Percentiles rank a stretch among this genome's conserved stretches.
These are phyloP conservation scores for Colletotrichum scovillei DNA, from an alignment of 2,329 filamentous ascomycete species.

Conservation along the genomic window DNA sequence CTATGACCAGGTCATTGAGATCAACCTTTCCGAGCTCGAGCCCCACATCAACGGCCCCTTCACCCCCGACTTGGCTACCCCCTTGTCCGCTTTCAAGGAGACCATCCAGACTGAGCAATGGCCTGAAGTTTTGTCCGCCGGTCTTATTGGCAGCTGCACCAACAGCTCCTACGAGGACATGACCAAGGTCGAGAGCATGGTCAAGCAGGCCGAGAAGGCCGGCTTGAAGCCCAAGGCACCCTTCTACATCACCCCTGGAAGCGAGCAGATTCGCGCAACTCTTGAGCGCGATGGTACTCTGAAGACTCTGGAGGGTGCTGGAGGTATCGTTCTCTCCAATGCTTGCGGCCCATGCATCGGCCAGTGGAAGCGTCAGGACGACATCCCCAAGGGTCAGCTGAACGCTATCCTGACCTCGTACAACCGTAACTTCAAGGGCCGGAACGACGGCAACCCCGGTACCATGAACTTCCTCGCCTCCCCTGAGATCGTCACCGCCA, in stretches of 20 bases:
- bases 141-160: slow-evolving; percentile 96
- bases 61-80: slow-evolving; percentile 94
- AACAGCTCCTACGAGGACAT: slow-evolving; percentile 99
- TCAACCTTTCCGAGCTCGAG: slow-evolving; percentile 90
- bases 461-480: slow-evolving; percentile 99
- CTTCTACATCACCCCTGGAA: slow-evolving; percentile 97
- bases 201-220: slow-evolving; percentile 90
- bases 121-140: slow-evolving; percentile 91
- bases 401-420: slow-evolving; percentile 98
- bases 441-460: slow-evolving; percentile 94
- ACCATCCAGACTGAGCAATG: slow-evolving; percentile 86
- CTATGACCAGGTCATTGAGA: slow-evolving; percentile 92
- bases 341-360: slow-evolving; percentile 95
- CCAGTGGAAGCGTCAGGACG: slow-evolving; percentile 94
- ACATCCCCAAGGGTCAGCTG: slow-evolving; percentile 81
- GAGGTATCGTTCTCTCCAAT: slow-evolving; percentile 91
- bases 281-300: slow-evolving; percentile 90
- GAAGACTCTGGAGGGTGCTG: slow-evolving; percentile 85
- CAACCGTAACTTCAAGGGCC: slow-evolving; percentile 97
- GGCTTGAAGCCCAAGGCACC: slow-evolving; percentile 89
- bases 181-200: slow-evolving; percentile 92
- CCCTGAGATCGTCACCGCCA: slow-evolving; percentile 95
- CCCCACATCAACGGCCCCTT: slow-evolving; percentile 98
- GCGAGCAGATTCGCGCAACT: slow-evolving; percentile 96
- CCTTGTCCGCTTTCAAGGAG: slow-evolving; percentile 88